Evolutionary conservation across 768 basidiomycete species (phyloP), one percentile per base, ranked within the genome.

Genomic region (Calocera viscosa): DNA sequence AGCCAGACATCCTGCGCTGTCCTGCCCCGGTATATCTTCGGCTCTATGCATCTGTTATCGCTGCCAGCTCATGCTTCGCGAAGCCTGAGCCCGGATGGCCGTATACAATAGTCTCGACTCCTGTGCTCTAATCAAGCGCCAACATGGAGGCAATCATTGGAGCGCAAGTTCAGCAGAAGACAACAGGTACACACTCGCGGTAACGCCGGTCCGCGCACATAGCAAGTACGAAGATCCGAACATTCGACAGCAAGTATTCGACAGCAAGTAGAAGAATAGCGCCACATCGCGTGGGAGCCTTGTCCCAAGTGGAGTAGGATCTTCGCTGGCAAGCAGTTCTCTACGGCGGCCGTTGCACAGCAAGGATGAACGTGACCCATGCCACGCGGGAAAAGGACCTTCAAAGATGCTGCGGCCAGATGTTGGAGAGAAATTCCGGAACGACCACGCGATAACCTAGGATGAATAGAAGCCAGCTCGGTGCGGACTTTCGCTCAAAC

Each of bases 341-440:
- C 43, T 7, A 32, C 53, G 53, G 53, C 53, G 53, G 53, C 53
- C 53, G 53, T 26, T 16, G 53, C 53, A 60, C 53, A 60, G 53
- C 53, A 60, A 32, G 53, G 53, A 60, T 60, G 53, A 26, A 32
- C 53, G 53, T 60, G 53, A 60, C 30, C 7, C 26, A 16, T 60
- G 53, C 53, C 53, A 60, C 53, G 53, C 53, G 53, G 53, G 26
- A 60, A 32, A 32, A 32, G 53, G 30, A 60, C 53, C 53, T 49
- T 49, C 26, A 26, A 60, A 30, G 26, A 30, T 5, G 11, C 30
- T 47, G 43, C 16, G 16, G 53, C 14, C 11, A 60, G 26, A 30
- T 28, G 24, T 2, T 60, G 11, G 53, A 30, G 26, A 30, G 53
- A 19, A 32, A 47, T 3, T 5, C 30, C 53, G 53, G 53, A 47